Percentiles rank a stretch among this genome's conserved stretches.
These are phyloP conservation scores for Pichia sp. DNA, from an alignment of 1,139 yeast genomes.

Conservation along the genomic window DNA sequence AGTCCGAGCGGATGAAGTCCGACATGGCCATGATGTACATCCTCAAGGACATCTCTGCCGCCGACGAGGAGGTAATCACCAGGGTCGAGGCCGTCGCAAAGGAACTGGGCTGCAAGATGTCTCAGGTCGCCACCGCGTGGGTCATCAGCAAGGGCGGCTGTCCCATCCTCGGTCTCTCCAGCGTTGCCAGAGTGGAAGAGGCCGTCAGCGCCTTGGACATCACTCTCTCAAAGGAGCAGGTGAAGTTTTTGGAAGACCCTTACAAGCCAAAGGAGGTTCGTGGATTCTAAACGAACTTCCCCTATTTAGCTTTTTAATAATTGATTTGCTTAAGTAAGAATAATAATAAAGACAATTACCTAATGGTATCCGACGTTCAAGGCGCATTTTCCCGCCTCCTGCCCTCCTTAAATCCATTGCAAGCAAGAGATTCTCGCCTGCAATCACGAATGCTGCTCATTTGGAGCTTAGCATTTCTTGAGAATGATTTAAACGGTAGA, in stretches of 20 bases:
- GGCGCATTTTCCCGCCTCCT: no score
- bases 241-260: slow-evolving; percentile 21
- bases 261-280: slow-evolving; percentile 16
- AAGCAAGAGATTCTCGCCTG: no score
- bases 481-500: no score
- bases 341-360: no score
- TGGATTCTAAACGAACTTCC: slow-evolving; percentile 4
- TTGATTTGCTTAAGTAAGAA: no score
- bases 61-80: slow-evolving; percentile 38
- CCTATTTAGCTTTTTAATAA: no score
- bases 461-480: no score
- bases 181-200: slow-evolving; percentile 49
- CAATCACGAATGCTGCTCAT: no score
- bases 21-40: slow-evolving; percentile 7
- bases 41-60: slow-evolving; percentile 16
- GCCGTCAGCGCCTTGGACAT: slow-evolving; percentile 42
- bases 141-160: slow-evolving; percentile 43
- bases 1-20: slow-evolving; percentile 1
- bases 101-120: slow-evolving; percentile 45
- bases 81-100: slow-evolving; percentile 52
- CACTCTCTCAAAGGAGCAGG: slow-evolving; percentile 34
- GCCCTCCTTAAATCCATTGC: no score
- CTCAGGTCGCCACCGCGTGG: slow-evolving; percentile 54
- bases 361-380: no score
- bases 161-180: slow-evolving; percentile 51